phyloP scores from a whole-genome alignment of 2,329 filamentous ascomycete genomes.

The Talaromyces islandicus region DNA sequence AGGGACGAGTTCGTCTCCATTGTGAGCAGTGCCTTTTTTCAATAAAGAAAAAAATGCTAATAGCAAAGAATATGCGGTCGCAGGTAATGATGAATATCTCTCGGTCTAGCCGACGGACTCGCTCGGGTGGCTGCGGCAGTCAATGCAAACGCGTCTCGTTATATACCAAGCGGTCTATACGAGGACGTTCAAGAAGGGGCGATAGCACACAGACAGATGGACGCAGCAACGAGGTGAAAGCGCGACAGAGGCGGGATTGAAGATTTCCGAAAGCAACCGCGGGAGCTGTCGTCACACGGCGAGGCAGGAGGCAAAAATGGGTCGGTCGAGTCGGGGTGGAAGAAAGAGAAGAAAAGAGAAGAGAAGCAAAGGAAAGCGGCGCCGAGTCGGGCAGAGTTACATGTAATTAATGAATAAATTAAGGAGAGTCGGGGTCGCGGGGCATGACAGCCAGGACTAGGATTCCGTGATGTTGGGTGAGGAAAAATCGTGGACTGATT shows the following conservation, averaged over 20 bases:
- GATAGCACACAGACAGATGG: neutral
- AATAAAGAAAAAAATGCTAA: neutral
- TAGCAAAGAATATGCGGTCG: neutral
- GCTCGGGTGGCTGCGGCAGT: neutral
- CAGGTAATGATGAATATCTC: neutral
- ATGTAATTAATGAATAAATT: neutral
- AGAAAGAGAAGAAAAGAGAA: neutral
- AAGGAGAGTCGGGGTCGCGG: neutral
- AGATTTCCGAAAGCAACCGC: neutral
- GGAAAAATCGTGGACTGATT: too few relatives aligned
- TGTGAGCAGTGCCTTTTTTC: conserved; percentile 5
- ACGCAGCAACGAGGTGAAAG: neutral
- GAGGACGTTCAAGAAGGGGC: neutral
- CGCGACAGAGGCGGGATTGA: neutral
- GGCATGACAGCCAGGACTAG: too few relatives aligned
- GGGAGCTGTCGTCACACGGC: neutral
- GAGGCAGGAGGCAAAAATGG: neutral
- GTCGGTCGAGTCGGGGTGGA: neutral
- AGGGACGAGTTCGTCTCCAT: conserved; percentile 33
- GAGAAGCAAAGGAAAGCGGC: neutral
- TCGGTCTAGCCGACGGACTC: neutral
- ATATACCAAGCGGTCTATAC: neutral
- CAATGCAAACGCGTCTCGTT: too few relatives aligned
- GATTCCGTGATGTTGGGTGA: neutral
- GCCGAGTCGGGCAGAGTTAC: neutral